A percentile compares a stretch with the other conserved stretches of the same genome.
Conservation (phyloP, 2,329 filamentous ascomycete genomes). For the Colletotrichum sp. region DNA sequence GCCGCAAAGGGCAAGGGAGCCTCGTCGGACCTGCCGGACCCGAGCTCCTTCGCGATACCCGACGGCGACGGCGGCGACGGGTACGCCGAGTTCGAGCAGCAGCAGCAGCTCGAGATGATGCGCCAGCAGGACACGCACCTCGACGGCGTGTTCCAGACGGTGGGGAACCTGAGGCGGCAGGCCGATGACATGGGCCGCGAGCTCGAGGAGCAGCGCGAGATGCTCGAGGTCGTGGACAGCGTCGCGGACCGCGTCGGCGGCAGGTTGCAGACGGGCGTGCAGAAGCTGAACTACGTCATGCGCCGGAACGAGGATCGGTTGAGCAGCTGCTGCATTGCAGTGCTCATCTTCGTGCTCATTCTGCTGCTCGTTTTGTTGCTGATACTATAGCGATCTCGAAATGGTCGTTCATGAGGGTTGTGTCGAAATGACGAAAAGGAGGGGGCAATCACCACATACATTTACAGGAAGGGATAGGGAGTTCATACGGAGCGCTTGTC, state of each 20-base stretch:
- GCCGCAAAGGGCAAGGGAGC: constrained; percentile 34
- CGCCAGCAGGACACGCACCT: constrained; percentile 92
- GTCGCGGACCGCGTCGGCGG: constrained; percentile 88
- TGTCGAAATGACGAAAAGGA: not conserved
- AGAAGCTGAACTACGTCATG: constrained; percentile 85
- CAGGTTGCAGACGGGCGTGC: constrained; percentile 83
- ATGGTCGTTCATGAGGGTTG: not conserved
- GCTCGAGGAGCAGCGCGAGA: constrained; percentile 90
- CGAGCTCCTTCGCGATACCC: constrained; percentile 64
- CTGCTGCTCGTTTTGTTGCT: constrained; percentile 82
- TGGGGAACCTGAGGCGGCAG: constrained; percentile 88
- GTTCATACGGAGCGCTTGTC: constrained; percentile 10
- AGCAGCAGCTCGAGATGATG: constrained; percentile 91
- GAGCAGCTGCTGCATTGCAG: constrained; percentile 89
- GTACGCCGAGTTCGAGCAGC: constrained; percentile 82
- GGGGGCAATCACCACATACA: not conserved
- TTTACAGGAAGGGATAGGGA: not conserved
- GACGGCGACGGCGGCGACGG: constrained; percentile 62
- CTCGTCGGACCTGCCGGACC: constrained; percentile 55
- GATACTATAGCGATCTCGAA: constrained; percentile 51
- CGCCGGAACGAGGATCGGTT: constrained; percentile 85
- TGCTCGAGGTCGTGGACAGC: constrained; percentile 85
- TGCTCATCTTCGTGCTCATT: constrained; percentile 88
- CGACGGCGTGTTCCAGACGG: constrained; percentile 90
- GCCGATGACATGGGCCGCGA: constrained; percentile 96